phyloP scores from a whole-genome alignment of 106 monocot species.

The Allium fistulosum region DNA sequence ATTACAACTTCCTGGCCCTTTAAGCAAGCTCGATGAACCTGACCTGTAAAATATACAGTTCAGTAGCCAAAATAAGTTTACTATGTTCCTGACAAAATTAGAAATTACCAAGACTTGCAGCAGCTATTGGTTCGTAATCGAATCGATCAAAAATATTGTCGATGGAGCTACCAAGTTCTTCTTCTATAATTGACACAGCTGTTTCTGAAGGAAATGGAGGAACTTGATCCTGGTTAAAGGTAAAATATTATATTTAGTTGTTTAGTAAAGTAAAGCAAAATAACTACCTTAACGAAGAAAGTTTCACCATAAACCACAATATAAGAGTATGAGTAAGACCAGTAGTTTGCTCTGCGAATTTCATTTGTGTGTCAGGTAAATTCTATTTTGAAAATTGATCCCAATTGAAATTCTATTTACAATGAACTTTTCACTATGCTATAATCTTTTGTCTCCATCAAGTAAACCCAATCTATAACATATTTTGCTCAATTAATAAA shows the following conservation, averaged over 20 bases:
- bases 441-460: too few relatives aligned
- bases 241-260: slow-evolving; percentile 6
- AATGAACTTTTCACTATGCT: too few relatives aligned
- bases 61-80: not conserved
- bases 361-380: too few relatives aligned
- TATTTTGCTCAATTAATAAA: too few relatives aligned
- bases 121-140: slow-evolving; percentile 96
- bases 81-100: not conserved
- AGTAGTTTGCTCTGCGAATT: too few relatives aligned
- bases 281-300: not conserved
- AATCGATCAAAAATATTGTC: slow-evolving; percentile 81
- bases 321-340: not conserved
- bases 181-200: slow-evolving; percentile 87
- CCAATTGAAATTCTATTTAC: too few relatives aligned
- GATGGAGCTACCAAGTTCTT: slow-evolving; percentile 75
- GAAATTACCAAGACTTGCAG: slow-evolving; percentile 90
- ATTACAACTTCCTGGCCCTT: slow-evolving; percentile 87
- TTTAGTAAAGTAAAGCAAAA: not conserved
- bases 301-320: not conserved
- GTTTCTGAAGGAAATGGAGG: slow-evolving; percentile 93
- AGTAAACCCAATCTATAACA: too few relatives aligned
- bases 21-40: slow-evolving; percentile 95
- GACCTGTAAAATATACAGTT: slow-evolving; percentile 49
- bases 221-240: slow-evolving; percentile 75
- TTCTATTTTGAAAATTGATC: too few relatives aligned